phyloP scores from a whole-genome alignment of 495 filamentous ascomycete species.

The Endocarpon pusillum region DNA sequence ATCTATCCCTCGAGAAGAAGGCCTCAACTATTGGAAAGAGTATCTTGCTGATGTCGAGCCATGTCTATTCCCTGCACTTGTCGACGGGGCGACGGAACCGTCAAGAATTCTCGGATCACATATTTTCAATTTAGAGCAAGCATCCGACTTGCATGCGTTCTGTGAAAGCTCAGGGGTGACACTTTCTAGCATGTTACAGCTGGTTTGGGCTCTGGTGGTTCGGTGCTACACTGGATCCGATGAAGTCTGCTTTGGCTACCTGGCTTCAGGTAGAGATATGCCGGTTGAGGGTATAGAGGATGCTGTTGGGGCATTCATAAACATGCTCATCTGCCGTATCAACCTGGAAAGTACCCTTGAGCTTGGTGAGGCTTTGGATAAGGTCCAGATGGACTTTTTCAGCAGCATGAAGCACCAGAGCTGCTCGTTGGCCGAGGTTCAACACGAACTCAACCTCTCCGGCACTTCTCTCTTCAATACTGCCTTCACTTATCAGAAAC shows the following conservation, averaged over 20 bases:
- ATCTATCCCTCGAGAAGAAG: constrained; percentile 12
- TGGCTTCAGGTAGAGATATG: constrained; percentile 30
- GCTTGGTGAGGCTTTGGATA: constrained; percentile 20
- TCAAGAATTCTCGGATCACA: constrained; percentile 15
- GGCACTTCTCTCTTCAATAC: constrained; percentile 26
- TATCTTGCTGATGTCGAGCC: constrained; percentile 33
- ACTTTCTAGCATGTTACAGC: no score
- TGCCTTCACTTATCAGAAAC: constrained; percentile 17
- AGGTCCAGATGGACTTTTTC: constrained; percentile 20
- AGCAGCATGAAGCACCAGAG: constrained; percentile 17
- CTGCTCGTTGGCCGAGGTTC: constrained; percentile 20
- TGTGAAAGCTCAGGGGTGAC: constrained; percentile 16
- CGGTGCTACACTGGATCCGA: constrained; percentile 31
- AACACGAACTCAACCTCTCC: constrained; percentile 21
- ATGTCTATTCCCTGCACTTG: constrained; percentile 33
- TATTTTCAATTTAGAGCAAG: constrained; percentile 5
- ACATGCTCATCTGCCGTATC: constrained; percentile 36
- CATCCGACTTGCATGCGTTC: constrained; percentile 16
- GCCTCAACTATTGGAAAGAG: constrained; percentile 31
- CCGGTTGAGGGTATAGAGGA: constrained; percentile 33
- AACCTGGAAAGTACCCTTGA: constrained; percentile 18
- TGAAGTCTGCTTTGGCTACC: constrained; percentile 42
- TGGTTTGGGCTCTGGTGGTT: constrained; percentile 40
- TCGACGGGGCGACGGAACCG: constrained; percentile 16
- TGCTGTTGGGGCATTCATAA: constrained; percentile 37